Conservation (phyloP, 2,329 filamentous ascomycete species). For the Decorospora gaudefroyi region DNA sequence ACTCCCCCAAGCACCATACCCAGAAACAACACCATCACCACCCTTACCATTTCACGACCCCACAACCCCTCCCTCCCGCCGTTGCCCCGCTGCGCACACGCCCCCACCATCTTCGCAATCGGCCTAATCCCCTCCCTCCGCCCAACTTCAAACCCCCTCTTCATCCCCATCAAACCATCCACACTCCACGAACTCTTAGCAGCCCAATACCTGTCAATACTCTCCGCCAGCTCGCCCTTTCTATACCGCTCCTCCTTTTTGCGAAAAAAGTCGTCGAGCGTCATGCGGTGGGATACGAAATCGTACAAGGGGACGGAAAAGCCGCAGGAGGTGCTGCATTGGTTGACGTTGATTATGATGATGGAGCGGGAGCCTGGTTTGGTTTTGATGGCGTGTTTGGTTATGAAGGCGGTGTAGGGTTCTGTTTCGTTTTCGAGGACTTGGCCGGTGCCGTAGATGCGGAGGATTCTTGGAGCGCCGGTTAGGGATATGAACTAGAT, state of each 20-base stretch:
- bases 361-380: conserved; percentile 49
- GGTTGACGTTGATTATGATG: conserved; percentile 51
- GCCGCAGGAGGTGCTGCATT: conserved; percentile 51
- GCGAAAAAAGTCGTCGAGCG: conserved; percentile 50
- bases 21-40: conserved; percentile 35
- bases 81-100: conserved; percentile 32
- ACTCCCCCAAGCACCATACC: conserved; percentile 39
- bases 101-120: conserved; percentile 52
- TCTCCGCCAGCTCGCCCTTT: conserved; percentile 47
- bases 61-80: conserved; percentile 4
- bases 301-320: conserved; percentile 53
- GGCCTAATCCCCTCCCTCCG: conserved; percentile 46
- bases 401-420: conserved; percentile 45
- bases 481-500: conserved; percentile 51
- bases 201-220: conserved; percentile 53
- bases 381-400: conserved; percentile 39
- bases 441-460: conserved; percentile 50
- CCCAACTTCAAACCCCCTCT: conserved; percentile 46
- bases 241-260: conserved; percentile 47
- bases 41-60: neutral
- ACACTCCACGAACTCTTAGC: conserved; percentile 51
- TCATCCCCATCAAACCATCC: conserved; percentile 53
- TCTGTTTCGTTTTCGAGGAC: conserved; percentile 47
- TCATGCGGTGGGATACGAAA: conserved; percentile 48
- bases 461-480: conserved; percentile 50